Percentiles rank a stretch among this genome's conserved stretches.
Conservation (phyloP, 495 filamentous ascomycete species). For the Diplogelasinospora grovesii region DNA sequence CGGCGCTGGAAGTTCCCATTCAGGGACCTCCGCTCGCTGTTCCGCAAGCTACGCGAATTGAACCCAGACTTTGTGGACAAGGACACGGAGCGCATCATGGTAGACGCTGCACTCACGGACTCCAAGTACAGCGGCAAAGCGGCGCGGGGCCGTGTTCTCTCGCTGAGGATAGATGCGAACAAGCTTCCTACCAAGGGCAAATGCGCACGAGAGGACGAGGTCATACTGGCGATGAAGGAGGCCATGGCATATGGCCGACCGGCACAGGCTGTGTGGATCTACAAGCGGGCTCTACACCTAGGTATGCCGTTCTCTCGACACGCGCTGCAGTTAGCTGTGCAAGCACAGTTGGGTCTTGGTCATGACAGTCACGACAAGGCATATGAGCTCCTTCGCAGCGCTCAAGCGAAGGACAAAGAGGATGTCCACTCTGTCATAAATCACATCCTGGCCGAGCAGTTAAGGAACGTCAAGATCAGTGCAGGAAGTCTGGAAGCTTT, state of each 20-base stretch:
- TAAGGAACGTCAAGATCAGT: slow-evolving; percentile 9
- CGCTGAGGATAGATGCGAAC: slow-evolving; percentile 13
- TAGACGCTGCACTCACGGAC: slow-evolving; percentile 22
- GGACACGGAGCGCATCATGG: slow-evolving; percentile 33
- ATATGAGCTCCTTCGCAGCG: slow-evolving; percentile 25
- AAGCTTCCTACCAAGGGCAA: slow-evolving; percentile 16
- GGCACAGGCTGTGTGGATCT: slow-evolving; percentile 23
- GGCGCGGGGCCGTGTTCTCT: slow-evolving; percentile 16
- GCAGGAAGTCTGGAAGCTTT: slow-evolving; percentile 14
- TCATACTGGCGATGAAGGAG: slow-evolving; percentile 33
- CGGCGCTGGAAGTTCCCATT: slow-evolving; percentile 32
- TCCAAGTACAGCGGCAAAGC: slow-evolving; percentile 9
- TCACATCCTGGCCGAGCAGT: slow-evolving; percentile 19
- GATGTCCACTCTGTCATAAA: slow-evolving; percentile 24
- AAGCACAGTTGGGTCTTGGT: slow-evolving; percentile 32
- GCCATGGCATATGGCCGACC: slow-evolving; percentile 17
- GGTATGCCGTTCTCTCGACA: slow-evolving; percentile 25
- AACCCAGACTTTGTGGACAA: slow-evolving; percentile 24
- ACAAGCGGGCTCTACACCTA: slow-evolving; percentile 24
- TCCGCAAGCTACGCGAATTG: slow-evolving; percentile 23
- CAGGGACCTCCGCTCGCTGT: slow-evolving; percentile 29
- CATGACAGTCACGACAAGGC: slow-evolving; percentile 18
- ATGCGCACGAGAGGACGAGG: slow-evolving; percentile 19
- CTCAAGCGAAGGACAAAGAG: slow-evolving; percentile 28
- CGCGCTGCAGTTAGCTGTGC: slow-evolving; percentile 34